Conservation (phyloP, 106 monocot genomes). For the Platanthera zijinensis region DNA sequence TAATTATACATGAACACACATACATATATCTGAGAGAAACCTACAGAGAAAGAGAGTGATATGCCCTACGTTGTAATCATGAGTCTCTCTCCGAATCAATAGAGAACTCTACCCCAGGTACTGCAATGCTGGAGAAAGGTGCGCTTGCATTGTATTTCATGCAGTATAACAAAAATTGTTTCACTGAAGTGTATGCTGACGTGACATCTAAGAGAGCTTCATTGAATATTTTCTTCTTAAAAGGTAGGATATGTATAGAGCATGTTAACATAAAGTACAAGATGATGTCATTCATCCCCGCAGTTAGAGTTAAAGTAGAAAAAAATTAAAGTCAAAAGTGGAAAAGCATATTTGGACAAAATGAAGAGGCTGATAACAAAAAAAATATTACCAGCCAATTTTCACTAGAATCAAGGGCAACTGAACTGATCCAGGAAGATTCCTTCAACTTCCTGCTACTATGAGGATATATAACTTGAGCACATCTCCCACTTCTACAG, state of each 20-base stretch:
- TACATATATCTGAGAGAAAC: too few relatives aligned
- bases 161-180: not conserved
- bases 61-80: too few relatives aligned
- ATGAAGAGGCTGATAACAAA: not conserved
- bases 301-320: not conserved
- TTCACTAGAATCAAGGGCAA: conserved; percentile 74
- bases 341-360: not conserved
- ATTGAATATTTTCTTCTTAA: not conserved
- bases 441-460: conserved; percentile 29
- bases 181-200: not conserved
- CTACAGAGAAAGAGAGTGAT: too few relatives aligned
- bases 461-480: conserved; percentile 49
- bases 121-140: too few relatives aligned
- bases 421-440: conserved; percentile 64
- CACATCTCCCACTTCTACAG: conserved; percentile 81
- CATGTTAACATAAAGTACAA: not conserved
- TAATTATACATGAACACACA: too few relatives aligned
- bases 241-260: not conserved
- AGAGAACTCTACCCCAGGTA: too few relatives aligned
- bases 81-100: too few relatives aligned
- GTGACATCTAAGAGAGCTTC: not conserved
- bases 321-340: not conserved
- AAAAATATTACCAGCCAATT: conserved; percentile 77
- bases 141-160: too few relatives aligned
- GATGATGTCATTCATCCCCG: too few relatives aligned